Evolutionary conservation across 257 asterid genomes (phyloP).

Genomic region (Primulina huaijiensis): DNA sequence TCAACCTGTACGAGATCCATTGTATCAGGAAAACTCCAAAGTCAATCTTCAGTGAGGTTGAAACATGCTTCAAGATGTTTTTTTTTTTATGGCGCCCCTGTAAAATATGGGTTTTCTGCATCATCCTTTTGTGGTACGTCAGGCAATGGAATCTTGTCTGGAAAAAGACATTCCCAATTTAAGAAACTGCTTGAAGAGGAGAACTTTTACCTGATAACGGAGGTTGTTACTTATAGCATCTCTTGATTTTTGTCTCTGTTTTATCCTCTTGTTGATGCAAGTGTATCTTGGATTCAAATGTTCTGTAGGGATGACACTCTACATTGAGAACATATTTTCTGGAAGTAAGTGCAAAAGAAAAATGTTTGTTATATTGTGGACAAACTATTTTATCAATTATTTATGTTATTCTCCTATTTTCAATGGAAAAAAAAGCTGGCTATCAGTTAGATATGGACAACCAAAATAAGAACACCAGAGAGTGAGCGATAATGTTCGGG

Average conservation of each 20-base stretch:
- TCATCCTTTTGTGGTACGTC: slow-evolving; percentile 23
- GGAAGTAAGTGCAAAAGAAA: neutral
- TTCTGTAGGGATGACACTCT: neutral
- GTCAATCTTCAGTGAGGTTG: slow-evolving; percentile 72
- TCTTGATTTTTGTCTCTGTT: slow-evolving; percentile 7
- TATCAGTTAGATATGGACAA: neutral
- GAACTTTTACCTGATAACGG: slow-evolving; percentile 76
- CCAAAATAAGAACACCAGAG: neutral
- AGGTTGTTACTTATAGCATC: slow-evolving; percentile 39
- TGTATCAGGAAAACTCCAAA: slow-evolving; percentile 65
- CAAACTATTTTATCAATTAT: no score
- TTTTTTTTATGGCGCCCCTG: slow-evolving; percentile 8
- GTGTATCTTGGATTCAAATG: slow-evolving; percentile 1
- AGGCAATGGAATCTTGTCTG: slow-evolving; percentile 79
- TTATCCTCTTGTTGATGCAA: neutral
- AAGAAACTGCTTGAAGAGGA: slow-evolving; percentile 75
- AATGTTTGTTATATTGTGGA: neutral
- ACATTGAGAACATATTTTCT: slow-evolving; percentile 3
- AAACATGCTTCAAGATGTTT: slow-evolving; percentile 8
- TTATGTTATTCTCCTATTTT: neutral
- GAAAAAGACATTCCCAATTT: slow-evolving; percentile 61
- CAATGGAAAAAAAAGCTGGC: neutral
- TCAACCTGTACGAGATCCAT: slow-evolving; percentile 65
- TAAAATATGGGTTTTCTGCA: slow-evolving; percentile 11
- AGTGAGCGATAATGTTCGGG: neutral